phyloP scores from a whole-genome alignment of 441 rosid genomes.

The Brassica balearica region DNA sequence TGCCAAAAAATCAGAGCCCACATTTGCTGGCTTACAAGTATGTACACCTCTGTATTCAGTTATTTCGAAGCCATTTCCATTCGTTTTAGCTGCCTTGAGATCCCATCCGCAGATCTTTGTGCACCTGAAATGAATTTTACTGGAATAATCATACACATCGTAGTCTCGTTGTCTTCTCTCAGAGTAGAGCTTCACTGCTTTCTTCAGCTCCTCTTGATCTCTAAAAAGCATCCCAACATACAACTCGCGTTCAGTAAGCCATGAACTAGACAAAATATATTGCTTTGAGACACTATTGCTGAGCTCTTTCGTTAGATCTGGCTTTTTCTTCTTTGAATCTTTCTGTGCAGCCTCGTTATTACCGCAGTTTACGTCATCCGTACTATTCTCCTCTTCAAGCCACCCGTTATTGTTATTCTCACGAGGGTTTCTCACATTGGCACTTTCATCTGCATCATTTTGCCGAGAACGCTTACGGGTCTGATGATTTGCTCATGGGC shows the following conservation, averaged over 20 bases:
- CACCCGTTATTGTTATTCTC: background rate
- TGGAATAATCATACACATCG: background rate
- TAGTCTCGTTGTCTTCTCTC: slow-evolving; percentile 10
- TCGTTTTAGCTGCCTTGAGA: slow-evolving; percentile 8
- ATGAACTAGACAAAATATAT: slow-evolving; percentile 7
- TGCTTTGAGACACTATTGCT: slow-evolving; percentile 20
- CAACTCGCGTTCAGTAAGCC: slow-evolving; percentile 28
- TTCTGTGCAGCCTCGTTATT: background rate
- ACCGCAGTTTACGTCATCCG: background rate
- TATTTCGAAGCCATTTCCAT: slow-evolving; percentile 4
- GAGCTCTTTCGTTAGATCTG: no score
- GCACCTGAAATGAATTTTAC: background rate
- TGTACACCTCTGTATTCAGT: background rate
- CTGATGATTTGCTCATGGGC: background rate
- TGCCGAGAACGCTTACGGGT: background rate
- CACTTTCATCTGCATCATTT: background rate
- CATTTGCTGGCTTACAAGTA: slow-evolving; percentile 18
- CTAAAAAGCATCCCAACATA: slow-evolving; percentile 26
- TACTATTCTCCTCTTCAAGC: slow-evolving; percentile 8
- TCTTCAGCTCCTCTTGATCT: slow-evolving; percentile 14
- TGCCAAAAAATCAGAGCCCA: slow-evolving; percentile 21
- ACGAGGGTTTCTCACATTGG: background rate
- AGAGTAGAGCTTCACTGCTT: slow-evolving; percentile 25
- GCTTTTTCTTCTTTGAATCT: background rate
- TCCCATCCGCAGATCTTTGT: background rate